Base-by-base conservation (phyloP, 2,329 filamentous ascomycete genomes). In the Xylariales sp. region DNA sequence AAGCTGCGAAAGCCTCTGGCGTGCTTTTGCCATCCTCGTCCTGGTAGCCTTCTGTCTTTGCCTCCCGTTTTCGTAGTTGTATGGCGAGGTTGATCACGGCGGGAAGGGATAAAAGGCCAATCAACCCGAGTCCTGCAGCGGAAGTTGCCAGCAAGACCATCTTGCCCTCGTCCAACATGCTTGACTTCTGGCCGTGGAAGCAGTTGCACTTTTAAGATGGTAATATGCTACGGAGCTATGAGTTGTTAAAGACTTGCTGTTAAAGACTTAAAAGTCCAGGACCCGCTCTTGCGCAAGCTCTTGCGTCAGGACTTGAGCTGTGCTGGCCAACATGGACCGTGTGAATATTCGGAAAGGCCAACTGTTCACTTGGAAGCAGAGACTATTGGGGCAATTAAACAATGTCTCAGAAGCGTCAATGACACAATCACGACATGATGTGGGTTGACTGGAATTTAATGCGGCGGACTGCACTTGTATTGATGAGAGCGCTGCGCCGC, bases 21-120 rank as follows among this genome's bases (percentile, higher is more conserved):
- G 80, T 84, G 22, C 82, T 83, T 48, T 74, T 70, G 36, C 86
- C 86, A 61, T 90, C 86, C 46, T 72, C 64, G 54, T 90, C 86
- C 51, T 80, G 67, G 54, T 89, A 89, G 10, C 71, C 65, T 9
- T 71, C 63, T 29, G 73, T 65, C 43, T 53, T 55, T 11, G 46
- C 35, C n/a, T 48, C 42, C 31, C 45, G 52, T 18, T 38, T 47
- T 35, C 51, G 46, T 22, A 53, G 37, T 42, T 51, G 54, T 36
- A 40, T 31, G 5, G 28, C 31, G 12, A 58, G 32, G 36, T 46
- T 48, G 29, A 52, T 18, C n/a, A 44, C 37, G 7, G 55, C 49
- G 12, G 57, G 57, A 15, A 52, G 12, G 5, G 58, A 53, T 14
- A 56, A 46, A 19, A 51, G 27, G 7, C 47, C 43, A 34, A 56